Percentiles rank a stretch among this genome's conserved stretches.
phyloP scores from a whole-genome alignment of 2,329 filamentous ascomycete genomes.

The Emmonsia crescens region DNA sequence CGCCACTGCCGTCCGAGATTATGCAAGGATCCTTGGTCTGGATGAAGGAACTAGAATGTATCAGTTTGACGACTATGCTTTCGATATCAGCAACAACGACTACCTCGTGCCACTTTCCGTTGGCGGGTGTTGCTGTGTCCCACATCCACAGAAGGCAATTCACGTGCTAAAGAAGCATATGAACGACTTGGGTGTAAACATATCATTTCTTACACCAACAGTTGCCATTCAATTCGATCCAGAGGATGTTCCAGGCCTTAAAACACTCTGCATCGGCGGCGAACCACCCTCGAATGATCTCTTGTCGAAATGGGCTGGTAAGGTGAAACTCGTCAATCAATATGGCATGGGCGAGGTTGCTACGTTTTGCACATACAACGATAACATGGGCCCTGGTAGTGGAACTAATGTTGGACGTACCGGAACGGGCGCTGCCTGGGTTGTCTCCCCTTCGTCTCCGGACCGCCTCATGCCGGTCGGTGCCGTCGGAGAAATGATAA shows the following conservation, averaged over 20 bases:
- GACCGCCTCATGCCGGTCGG: constrained; percentile 28
- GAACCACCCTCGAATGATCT: constrained; percentile 15
- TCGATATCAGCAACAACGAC: constrained; percentile 66
- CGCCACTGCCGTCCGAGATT: constrained; percentile 1
- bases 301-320: constrained; percentile 14
- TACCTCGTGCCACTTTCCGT: constrained; percentile 44
- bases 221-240: constrained; percentile 16
- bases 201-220: constrained; percentile 18
- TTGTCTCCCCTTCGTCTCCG: constrained; percentile 25
- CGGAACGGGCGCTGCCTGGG: constrained; percentile 17
- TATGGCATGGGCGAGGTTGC: constrained; percentile 19
- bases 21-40: not conserved
- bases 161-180: constrained; percentile 13
- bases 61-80: constrained; percentile 6
- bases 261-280: constrained; percentile 17
- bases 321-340: constrained; percentile 14
- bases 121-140: constrained; percentile 18
- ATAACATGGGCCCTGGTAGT: not conserved
- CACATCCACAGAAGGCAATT: constrained; percentile 11
- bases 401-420: constrained; percentile 7
- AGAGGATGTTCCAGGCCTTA: constrained; percentile 14
- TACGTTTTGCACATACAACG: constrained; percentile 8
- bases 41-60: constrained; percentile 1
- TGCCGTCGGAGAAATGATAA: constrained; percentile 24
- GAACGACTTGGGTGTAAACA: constrained; percentile 13